Percentiles rank a stretch among this genome's conserved stretches.
Conservation (phyloP, 2,329 filamentous ascomycete genomes). For the Penicillium occitanis region DNA sequence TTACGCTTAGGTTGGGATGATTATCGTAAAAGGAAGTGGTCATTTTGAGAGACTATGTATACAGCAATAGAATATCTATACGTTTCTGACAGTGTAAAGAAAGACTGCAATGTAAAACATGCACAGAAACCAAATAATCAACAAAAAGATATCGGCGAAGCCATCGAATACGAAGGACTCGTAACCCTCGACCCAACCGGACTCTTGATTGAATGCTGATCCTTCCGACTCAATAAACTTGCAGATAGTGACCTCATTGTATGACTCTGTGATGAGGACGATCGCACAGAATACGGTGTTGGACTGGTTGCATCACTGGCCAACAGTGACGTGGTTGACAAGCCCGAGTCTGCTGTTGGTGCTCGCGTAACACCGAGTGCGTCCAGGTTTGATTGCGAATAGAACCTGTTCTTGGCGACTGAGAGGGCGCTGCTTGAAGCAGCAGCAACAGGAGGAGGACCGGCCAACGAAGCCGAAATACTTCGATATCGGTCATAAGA, state of each 20-base stretch:
- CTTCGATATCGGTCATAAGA: slow-evolving; percentile 2
- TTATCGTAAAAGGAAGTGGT: background rate
- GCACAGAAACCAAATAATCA: background rate
- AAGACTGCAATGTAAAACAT: background rate
- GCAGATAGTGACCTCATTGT: slow-evolving; percentile 1
- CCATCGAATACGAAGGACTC: slow-evolving; percentile 13
- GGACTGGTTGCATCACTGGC: background rate
- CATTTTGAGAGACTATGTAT: background rate
- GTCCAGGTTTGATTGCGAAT: slow-evolving; percentile 9
- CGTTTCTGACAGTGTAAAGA: background rate
- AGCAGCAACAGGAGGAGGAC: background rate
- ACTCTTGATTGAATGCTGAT: background rate
- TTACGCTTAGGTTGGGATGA: slow-evolving; percentile 59
- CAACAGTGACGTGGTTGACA: slow-evolving; percentile 1
- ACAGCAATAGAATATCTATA: slow-evolving; percentile 7
- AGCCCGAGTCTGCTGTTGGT: background rate
- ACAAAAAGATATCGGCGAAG: slow-evolving; percentile 15
- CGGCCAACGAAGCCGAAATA: background rate
- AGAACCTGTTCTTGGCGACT: background rate
- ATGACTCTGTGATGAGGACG: background rate
- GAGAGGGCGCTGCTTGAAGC: background rate
- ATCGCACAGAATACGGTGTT: background rate
- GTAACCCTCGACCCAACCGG: slow-evolving; percentile 3
- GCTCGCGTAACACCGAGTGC: slow-evolving; percentile 14
- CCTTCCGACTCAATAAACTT: slow-evolving; percentile 3